Base-by-base conservation (phyloP, 768 basidiomycete species). In the Kwoniella newhampshirensis region DNA sequence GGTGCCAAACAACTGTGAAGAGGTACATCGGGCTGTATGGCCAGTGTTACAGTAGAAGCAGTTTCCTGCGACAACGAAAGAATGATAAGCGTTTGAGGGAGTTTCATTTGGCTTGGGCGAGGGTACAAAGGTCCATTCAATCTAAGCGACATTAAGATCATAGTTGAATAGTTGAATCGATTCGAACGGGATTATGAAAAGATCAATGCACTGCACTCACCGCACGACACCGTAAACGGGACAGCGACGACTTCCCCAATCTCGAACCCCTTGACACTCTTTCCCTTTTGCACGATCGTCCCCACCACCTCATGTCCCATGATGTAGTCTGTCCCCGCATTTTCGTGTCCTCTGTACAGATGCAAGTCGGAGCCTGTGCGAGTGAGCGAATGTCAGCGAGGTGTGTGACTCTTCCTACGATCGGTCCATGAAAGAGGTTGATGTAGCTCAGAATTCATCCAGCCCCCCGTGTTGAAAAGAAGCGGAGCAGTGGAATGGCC, bases 191-290 rank as follows among this genome's bases (percentile, higher is more conserved):
- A 7, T 11, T 18, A 28, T 21, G 2, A 25, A 26, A 8, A 25
- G 3, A 28, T 8, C 12, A 7, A 3, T 17, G 37, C 6, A 30
- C 5, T 15, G n/a, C 17, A 63, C 64, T 53, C 23, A 63, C 72
- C 72, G 41, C 74, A 75, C 9, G 51, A 59, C 11, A 63, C 57
- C 4, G 68, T 65, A 55, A 77, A 77, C 27, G 75, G 70, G 7
- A 63, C 60, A n/a, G 69, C 60, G n/a, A 78, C 77, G 0, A 68
- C 39, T 48, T 78, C 74, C n/a, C 77, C 77, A 0, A 63, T 42
- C 27, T 76, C 66, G 57, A 75, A 73, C 15, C 66, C 68, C 32
- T 64, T 62, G 2, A 77, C 73, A n/a, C 56, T 71, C 13, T 59
- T 21, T 13, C 74, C 73, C 20, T 66, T 57, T 17, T 62, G 54